Percentiles rank a stretch among this genome's conserved stretches.
Conservation (phyloP, 306 rosid genomes). For the Prunus salicina region DNA sequence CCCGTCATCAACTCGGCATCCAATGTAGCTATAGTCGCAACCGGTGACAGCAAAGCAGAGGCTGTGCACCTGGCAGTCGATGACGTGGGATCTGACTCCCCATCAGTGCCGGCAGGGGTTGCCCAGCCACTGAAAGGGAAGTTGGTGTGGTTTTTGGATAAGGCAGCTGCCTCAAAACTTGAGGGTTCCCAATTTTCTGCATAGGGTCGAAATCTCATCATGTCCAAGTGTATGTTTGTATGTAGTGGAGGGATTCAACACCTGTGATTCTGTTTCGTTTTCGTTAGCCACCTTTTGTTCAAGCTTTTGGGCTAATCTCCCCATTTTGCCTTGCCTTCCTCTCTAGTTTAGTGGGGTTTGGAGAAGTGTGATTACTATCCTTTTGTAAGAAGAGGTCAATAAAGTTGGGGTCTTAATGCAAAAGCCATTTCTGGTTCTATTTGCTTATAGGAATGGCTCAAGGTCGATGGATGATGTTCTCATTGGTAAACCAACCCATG, state of each 20-base stretch:
- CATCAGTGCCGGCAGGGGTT: slow-evolving; percentile 63
- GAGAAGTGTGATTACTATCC: slow-evolving; percentile 44
- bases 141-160: slow-evolving; percentile 93
- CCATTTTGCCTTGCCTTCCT: slow-evolving; percentile 41
- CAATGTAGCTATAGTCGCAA: slow-evolving; percentile 68
- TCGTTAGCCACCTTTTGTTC: slow-evolving; percentile 19
- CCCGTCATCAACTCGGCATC: slow-evolving; percentile 97
- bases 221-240: slow-evolving; percentile 52
- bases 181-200: slow-evolving; percentile 48
- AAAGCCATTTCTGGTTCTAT: slow-evolving; percentile 17
- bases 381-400: slow-evolving; percentile 51
- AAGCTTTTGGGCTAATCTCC: slow-evolving; percentile 31
- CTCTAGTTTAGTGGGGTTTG: slow-evolving; percentile 36
- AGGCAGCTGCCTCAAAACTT: slow-evolving; percentile 78
- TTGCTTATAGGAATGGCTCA: neutral
- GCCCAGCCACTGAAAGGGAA: slow-evolving; percentile 79
- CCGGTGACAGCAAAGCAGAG: slow-evolving; percentile 73
- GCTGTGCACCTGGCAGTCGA: slow-evolving; percentile 70
- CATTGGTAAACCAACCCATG: neutral
- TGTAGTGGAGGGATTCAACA: slow-evolving; percentile 47
- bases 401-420: slow-evolving; percentile 45
- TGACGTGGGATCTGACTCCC: slow-evolving; percentile 43
- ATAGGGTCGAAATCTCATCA: slow-evolving; percentile 34
- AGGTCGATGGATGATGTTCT: neutral
- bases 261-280: slow-evolving; percentile 32